Conservation (phyloP, 2,329 filamentous ascomycete genomes). For the Aspergillus floridensis region DNA sequence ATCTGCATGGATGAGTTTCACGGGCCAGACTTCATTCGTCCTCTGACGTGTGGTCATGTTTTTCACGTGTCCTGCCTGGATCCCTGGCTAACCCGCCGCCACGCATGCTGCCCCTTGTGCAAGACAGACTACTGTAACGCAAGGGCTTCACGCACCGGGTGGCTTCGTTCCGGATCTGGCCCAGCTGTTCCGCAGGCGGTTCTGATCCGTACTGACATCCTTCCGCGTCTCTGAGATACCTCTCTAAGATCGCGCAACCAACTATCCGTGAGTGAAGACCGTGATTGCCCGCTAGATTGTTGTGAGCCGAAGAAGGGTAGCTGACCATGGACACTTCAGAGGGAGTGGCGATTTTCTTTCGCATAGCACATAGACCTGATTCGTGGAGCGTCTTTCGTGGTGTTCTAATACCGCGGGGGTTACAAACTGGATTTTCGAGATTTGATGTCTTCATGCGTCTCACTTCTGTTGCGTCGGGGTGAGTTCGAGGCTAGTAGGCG, state of each 20-base stretch:
- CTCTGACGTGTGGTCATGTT: conserved; percentile 90
- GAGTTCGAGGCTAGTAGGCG: neutral
- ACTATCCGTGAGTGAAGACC: neutral
- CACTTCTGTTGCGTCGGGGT: neutral
- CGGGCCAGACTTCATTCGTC: conserved; percentile 90
- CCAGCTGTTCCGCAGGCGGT: neutral
- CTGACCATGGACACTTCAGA: no score
- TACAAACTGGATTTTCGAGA: no score
- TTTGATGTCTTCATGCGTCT: neutral
- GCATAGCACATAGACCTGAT: no score
- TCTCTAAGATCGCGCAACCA: neutral
- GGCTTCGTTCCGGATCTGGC: neutral
- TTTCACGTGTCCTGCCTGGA: conserved; percentile 96
- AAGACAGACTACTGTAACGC: conserved; percentile 50
- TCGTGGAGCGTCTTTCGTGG: no score
- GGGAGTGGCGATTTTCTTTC: no score
- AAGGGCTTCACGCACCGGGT: neutral
- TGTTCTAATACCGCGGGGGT: no score
- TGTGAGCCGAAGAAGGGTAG: no score
- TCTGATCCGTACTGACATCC: conserved; percentile 8
- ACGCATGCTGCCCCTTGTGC: conserved; percentile 93
- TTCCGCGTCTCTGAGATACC: conserved; percentile 1
- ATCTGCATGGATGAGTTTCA: conserved; percentile 93
- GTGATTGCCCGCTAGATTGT: neutral
- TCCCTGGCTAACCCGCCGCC: conserved; percentile 89